Conservation (phyloP, 768 basidiomycete species). For the Tulasnella sp. region DNA sequence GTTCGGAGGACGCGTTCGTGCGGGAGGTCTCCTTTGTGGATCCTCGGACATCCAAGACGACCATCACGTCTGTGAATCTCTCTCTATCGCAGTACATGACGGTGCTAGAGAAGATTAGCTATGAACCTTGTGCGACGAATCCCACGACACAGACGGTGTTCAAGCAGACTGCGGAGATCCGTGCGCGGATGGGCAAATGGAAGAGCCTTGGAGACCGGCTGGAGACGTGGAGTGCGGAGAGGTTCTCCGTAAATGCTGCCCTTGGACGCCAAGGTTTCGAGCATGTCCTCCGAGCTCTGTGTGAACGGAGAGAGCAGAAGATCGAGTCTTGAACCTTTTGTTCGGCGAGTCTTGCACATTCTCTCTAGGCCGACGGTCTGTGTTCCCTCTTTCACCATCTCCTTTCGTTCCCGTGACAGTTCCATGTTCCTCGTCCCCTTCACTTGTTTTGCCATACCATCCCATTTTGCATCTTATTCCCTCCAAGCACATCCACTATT, state of each 20-base stretch:
- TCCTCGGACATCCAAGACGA: conserved; percentile 64
- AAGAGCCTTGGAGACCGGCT: conserved; percentile 67
- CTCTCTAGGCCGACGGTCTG: neutral
- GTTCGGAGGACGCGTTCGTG: conserved; percentile 88
- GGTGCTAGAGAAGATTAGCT: conserved; percentile 82
- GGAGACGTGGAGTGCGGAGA: conserved; percentile 74
- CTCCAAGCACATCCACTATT: too few relatives aligned
- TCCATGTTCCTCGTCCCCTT: neutral
- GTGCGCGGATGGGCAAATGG: conserved; percentile 71
- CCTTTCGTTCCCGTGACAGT: neutral
- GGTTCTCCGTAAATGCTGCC: conserved; percentile 87
- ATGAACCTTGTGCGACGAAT: conserved; percentile 48
- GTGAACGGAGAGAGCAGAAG: conserved; percentile 53
- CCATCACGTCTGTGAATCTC: conserved; percentile 85
- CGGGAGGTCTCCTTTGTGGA: conserved; percentile 91
- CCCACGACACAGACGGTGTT: conserved; percentile 50
- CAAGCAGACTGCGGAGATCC: conserved; percentile 82
- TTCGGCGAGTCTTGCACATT: neutral
- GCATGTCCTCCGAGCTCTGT: conserved; percentile 67
- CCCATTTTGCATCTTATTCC: too few relatives aligned
- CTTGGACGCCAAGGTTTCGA: conserved; percentile 82
- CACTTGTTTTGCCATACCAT: neutral
- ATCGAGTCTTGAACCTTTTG: neutral
- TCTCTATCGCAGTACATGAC: conserved; percentile 90
- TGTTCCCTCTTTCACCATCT: neutral